Evolutionary conservation across 192 early-diverging fungal genomes (phyloP), one percentile per base, ranked within the genome.

Genomic region (Backusella luteola): DNA sequence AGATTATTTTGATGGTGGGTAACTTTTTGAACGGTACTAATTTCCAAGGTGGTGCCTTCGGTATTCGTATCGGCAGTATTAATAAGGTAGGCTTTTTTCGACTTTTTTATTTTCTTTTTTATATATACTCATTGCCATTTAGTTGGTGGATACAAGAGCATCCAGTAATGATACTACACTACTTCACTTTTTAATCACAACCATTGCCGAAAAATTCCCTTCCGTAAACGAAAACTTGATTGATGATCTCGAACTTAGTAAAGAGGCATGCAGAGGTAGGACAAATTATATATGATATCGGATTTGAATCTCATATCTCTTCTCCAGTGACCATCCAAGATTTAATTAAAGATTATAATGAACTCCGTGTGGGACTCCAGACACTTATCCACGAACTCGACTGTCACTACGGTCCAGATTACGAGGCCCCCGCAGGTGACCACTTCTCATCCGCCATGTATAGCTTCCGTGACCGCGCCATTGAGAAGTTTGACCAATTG

Each of bases 11-110:
- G 42, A 87, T 92, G 70, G 84, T 94, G 23, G 94, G 94, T 63
- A 95, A 95, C 83, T 95, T 89, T 83, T 93, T 95, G 90, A 95
- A 95, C 74, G 91, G 93, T 1, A 85, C 85, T 0, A 89, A 89
- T 6, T 90, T 92, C 80, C 90, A 93, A 66, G 94, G 94, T 36
- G 94, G 93, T 9, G 94, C 94, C 0, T 95, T 92, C 84, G 94
- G 94, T 21, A 92, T 95, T 75, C 93, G 90, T 81, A 93, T 94
- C 80, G 86, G 88, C 4, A 93, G 93, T 86, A 91, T 95, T n/a
- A 95, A 95, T 73, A 93, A 93, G 80, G 87, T 88, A 73, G 34
- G 32, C 6, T 23, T n/a, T 6, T 59, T 34, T 7, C 21, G 6
- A 59, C 72, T 56, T 12, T 49, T 2, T 36, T 4, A n/a, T 17